Percentiles rank a stretch among this genome's conserved stretches.
Conservation (phyloP, 179 eudicot species). For the Beta corolliflora region DNA sequence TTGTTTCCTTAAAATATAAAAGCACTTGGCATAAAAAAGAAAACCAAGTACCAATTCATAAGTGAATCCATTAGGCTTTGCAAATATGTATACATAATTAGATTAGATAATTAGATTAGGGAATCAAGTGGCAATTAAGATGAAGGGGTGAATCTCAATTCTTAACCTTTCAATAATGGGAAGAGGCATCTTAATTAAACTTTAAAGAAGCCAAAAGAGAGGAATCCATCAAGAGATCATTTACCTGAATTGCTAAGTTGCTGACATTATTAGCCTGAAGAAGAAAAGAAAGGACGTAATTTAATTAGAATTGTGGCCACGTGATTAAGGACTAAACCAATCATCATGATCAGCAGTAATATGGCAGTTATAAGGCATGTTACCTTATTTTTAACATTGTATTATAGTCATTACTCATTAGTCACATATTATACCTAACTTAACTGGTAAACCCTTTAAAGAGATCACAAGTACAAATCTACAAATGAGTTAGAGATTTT, state of each 20-base stretch:
- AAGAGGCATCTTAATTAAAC: constrained; percentile 26
- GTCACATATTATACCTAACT: no score
- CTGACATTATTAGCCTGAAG: constrained; percentile 30
- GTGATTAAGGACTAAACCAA: constrained; percentile 21
- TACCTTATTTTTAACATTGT: no score
- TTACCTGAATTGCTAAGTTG: constrained; percentile 21
- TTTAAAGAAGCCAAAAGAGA: constrained; percentile 22
- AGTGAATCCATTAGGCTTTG: no score
- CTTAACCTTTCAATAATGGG: constrained; percentile 18
- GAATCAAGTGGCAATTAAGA: background rate
- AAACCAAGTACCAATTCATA: no score
- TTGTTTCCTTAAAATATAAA: no score
- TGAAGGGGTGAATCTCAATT: background rate
- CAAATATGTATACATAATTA: no score
- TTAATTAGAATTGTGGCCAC: constrained; percentile 5
- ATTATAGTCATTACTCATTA: no score
- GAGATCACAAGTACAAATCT: no score
- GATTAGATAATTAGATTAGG: no score
- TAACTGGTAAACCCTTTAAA: no score
- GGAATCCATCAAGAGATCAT: constrained; percentile 20
- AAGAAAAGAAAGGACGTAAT: constrained; percentile 11
- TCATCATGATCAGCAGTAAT: background rate
- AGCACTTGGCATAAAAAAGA: no score
- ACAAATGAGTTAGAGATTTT: no score
- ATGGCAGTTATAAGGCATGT: background rate